Evolutionary conservation across 352 stramenopile genomes (phyloP).

Genomic region (Globisporangium middletonii): DNA sequence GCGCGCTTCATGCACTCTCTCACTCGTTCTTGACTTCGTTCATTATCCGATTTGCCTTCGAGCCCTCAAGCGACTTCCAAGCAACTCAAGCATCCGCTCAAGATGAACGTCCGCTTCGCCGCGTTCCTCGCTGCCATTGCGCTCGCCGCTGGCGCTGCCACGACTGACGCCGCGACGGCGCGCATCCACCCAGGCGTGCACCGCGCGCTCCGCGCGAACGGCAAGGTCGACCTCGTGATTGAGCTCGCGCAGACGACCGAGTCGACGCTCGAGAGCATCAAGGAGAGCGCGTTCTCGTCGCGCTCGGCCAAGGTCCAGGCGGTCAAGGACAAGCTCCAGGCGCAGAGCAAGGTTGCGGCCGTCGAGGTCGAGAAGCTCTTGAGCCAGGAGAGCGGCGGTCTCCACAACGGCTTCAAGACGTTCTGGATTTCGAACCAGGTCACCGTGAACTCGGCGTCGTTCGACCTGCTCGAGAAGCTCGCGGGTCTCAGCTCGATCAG

Average conservation of each 20-base stretch:
- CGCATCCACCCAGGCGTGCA: constrained; percentile 14
- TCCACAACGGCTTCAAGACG: constrained; percentile 10
- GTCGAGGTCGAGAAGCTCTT: constrained; percentile 1
- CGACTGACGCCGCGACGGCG: background rate
- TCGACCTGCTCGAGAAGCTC: constrained; percentile 17
- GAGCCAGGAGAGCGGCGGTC: constrained; percentile 1
- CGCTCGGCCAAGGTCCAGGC: constrained; percentile 15
- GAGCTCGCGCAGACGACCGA: constrained; percentile 19
- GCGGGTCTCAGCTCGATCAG: constrained; percentile 3
- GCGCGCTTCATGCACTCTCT: background rate
- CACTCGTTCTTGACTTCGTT: background rate
- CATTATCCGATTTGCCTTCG: constrained; percentile 1
- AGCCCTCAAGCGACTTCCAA: background rate
- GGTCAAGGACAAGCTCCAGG: background rate
- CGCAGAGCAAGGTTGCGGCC: constrained; percentile 1
- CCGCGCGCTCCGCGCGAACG: constrained; percentile 20
- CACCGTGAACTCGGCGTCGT: constrained; percentile 7
- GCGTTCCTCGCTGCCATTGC: constrained; percentile 5
- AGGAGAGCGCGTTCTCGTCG: constrained; percentile 11
- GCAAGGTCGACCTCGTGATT: constrained; percentile 31
- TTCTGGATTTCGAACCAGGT: constrained; percentile 27
- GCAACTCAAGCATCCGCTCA: background rate
- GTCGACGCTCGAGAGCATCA: constrained; percentile 10
- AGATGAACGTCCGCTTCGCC: constrained; percentile 9
- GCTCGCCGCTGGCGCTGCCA: background rate